These are phyloP conservation scores for Alternaria panax DNA, from an alignment of 2,329 filamentous ascomycete genomes.

Conservation along the genomic window DNA sequence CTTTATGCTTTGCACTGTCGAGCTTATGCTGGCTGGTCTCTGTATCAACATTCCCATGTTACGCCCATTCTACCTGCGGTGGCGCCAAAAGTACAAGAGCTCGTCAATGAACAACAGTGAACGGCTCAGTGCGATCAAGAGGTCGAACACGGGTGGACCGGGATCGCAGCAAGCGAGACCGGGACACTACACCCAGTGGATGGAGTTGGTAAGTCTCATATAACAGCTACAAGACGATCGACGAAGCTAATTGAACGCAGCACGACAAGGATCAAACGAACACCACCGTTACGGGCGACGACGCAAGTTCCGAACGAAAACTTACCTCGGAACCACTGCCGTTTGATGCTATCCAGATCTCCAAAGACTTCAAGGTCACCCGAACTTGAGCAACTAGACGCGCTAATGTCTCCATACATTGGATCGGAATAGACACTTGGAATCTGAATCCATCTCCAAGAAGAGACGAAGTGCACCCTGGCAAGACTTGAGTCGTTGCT, in stretches of 20 bases:
- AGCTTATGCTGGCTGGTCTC: conserved; percentile 32
- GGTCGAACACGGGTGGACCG: conserved; percentile 14
- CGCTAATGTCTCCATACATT: background rate
- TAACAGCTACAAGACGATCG: background rate
- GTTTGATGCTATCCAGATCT: conserved; percentile 25
- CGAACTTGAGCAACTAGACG: conserved; percentile 4
- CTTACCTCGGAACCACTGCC: conserved; percentile 19
- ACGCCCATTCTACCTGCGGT: conserved; percentile 30
- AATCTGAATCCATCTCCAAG: no score
- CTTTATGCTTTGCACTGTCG: conserved; percentile 33
- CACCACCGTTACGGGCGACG: conserved; percentile 24
- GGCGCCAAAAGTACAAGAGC: conserved; percentile 28
- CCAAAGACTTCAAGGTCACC: conserved; percentile 27
- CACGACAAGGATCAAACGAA: conserved; percentile 27
- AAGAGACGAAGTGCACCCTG: background rate
- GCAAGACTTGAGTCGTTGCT: background rate
- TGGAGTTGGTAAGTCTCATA: conserved; percentile 27
- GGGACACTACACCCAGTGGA: conserved; percentile 29
- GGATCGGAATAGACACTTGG: background rate
- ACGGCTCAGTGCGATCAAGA: conserved; percentile 9
- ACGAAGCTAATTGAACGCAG: conserved; percentile 10
- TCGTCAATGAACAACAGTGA: conserved; percentile 11
- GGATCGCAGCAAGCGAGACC: conserved; percentile 14
- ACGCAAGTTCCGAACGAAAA: conserved; percentile 31
- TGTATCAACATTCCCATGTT: conserved; percentile 37